Evolutionary conservation across 2,329 filamentous ascomycete species (phyloP), one percentile per base, ranked within the genome.

Genomic region (Boeremia exigua): DNA sequence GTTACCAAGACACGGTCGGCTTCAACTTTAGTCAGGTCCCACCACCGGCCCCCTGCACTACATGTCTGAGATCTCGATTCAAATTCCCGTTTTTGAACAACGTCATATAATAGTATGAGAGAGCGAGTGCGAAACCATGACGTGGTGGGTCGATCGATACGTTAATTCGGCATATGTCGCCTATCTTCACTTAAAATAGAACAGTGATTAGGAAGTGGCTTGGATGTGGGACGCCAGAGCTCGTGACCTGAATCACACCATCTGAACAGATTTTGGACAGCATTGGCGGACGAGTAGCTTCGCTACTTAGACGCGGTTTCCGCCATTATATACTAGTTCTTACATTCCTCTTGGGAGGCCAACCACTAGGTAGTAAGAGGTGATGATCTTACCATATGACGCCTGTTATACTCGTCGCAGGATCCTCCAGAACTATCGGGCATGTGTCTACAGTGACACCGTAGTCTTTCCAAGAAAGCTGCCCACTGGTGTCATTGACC

Each of bases 391-490:
- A 54, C 11, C 25, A 12, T 14, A 32, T 29, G 5, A 57, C 42
- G 9, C 54, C 56, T 14, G 48, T 15, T 23, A 63, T 30, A 19
- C 48, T 45, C 49, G 57, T 56, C 33, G 40, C 29, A 10, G 65
- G 61, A 50, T 65, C 63, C n/a, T 52, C 43, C 7, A 63, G 30
- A 49, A 25, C 28, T 23, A 54, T 9, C 2, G 45, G 45, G 44
- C 61, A 67, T 36, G 49, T 61, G n/a, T 55, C 46, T 14, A 67
- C 37, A 8, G 19, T 45, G 25, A 68, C 53, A 4, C 59, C 60
- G 57, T 63, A 66, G 5, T 57, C 58, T 30, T 68, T 50, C 37
- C 51, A 62, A 3, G 51, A 59, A 23, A 66, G 49, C 36, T 62
- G 17, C 11, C 44, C 60, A 14, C 58, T 58, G 7, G 44, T 49